Base-by-base conservation (phyloP, 495 filamentous ascomycete genomes). In the Wilcoxina mikolae region DNA sequence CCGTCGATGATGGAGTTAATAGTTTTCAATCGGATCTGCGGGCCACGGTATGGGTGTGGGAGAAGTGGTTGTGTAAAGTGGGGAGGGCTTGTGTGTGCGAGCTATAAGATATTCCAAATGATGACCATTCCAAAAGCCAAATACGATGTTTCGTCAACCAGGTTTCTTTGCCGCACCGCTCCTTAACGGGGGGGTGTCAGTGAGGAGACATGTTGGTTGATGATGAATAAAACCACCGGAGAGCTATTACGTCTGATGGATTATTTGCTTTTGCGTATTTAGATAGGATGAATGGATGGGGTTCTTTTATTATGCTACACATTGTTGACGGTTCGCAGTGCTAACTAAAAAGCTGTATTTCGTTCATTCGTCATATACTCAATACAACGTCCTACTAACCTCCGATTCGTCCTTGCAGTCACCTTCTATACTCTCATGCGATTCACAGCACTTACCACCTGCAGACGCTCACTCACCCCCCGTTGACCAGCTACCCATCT, bases 91-190 rank as follows among this genome's bases (percentile, higher is more conserved):
- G 3, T 31, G 27, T 7, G 24, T 49, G 23, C 27, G 31, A 35
- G 10, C 3, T 28, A 35, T 33, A 54, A 15, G 23, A 27, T 27
- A 51, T 45, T 12, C 51, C 51, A 33, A 17, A 45, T 54, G 51
- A 54, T 54, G 51, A 54, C 51, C 51, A 54, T 54, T 54, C 51
- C 51, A 54, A 54, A 54, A 54, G 51, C 51, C 51, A 54, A 54
- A 54, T 54, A 54, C 51, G 51, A 54, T 25, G 20, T 50, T 52
- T n/a, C 41, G 39, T 45, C 51, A 45, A 54, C 51, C 51, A 26
- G 51, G 51, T 49, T 11, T 25, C 7, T 20, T 43, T 20, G 39
- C 7, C 17, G 17, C 39, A 10, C 39, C 17, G 9, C 39, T 9
- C 7, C 39, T 20, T 10, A 10, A 20, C 17, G 5, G 11, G 7